These are phyloP conservation scores for Silene coronaria DNA, from an alignment of 179 eudicot genomes.

Conservation along the genomic window DNA sequence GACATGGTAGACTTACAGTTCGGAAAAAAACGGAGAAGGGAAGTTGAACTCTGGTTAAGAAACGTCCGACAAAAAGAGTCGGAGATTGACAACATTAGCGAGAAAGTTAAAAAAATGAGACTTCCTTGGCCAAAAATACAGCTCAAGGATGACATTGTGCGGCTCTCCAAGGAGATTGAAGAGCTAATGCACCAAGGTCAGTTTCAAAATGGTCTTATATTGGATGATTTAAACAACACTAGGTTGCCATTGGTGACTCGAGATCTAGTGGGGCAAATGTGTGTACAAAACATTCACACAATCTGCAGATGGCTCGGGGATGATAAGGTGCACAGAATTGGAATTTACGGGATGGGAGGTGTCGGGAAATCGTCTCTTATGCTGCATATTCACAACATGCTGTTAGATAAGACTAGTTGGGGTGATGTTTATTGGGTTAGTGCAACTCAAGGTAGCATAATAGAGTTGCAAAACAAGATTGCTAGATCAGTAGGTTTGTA, in stretches of 20 bases:
- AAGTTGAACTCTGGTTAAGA: constrained; percentile 18
- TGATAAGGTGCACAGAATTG: constrained; percentile 4
- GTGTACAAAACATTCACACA: background rate
- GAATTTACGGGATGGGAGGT: constrained; percentile 23
- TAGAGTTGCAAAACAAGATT: constrained; percentile 6
- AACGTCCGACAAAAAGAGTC: background rate
- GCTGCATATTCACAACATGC: constrained; percentile 14
- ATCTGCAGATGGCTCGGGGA: constrained; percentile 3
- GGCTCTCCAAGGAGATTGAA: constrained; percentile 9
- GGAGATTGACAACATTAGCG: constrained; percentile 7
- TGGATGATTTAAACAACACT: constrained; percentile 7
- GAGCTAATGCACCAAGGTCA: constrained; percentile 7
- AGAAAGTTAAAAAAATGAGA: background rate
- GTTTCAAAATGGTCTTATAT: constrained; percentile 13
- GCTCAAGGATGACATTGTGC: background rate
- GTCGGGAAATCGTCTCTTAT: constrained; percentile 11
- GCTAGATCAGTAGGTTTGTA: constrained; percentile 6
- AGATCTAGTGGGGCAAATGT: constrained; percentile 1
- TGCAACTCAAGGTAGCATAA: background rate
- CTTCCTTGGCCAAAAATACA: background rate
- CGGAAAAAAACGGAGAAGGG: constrained; percentile 17
- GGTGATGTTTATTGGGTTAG: constrained; percentile 15
- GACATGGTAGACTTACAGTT: constrained; percentile 1
- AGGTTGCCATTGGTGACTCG: constrained; percentile 11
- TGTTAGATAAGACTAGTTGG: background rate